A percentile compares a stretch with the other conserved stretches of the same genome.
phyloP scores from a whole-genome alignment of 345 rosid species.

The Bretschneidera sinensis region DNA sequence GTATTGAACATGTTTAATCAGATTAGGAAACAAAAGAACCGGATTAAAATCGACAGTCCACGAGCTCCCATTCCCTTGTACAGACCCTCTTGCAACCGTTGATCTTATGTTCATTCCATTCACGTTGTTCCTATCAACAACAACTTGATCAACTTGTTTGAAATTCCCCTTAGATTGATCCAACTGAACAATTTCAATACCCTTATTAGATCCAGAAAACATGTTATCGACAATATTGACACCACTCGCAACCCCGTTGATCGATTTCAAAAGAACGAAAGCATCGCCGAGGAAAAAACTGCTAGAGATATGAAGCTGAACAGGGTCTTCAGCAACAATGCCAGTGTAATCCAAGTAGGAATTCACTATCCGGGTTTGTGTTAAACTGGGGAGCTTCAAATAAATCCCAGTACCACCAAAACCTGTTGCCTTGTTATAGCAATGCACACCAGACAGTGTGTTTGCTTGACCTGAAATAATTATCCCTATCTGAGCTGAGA shows the following conservation, averaged over 20 bases:
- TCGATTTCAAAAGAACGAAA: constrained; percentile 45
- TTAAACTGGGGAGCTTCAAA: constrained; percentile 56
- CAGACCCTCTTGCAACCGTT: constrained; percentile 57
- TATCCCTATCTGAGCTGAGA: constrained; percentile 69
- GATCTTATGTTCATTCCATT: constrained; percentile 61
- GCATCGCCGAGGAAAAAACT: constrained; percentile 80
- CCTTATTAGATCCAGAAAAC: constrained; percentile 59
- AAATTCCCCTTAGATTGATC: constrained; percentile 52
- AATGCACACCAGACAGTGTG: constrained; percentile 70
- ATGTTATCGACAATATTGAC: constrained; percentile 76
- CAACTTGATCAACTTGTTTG: constrained; percentile 46
- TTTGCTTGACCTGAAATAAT: constrained; percentile 77
- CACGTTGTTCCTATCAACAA: constrained; percentile 72
- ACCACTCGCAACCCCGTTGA: constrained; percentile 52
- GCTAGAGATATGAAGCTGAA: constrained; percentile 57
- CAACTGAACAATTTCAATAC: constrained; percentile 56
- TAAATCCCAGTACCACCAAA: constrained; percentile 92
- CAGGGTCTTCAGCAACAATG: constrained; percentile 85
- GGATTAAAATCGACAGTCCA: constrained; percentile 70
- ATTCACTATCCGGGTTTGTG: constrained; percentile 78
- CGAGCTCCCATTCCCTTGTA: constrained; percentile 53
- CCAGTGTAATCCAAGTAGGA: constrained; percentile 81
- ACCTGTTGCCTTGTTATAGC: constrained; percentile 85
- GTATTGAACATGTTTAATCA: constrained; percentile 64
- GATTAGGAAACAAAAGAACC: constrained; percentile 60